These are phyloP conservation scores for Candida sp. DNA, from an alignment of 1,139 yeast species.

Conservation along the genomic window DNA sequence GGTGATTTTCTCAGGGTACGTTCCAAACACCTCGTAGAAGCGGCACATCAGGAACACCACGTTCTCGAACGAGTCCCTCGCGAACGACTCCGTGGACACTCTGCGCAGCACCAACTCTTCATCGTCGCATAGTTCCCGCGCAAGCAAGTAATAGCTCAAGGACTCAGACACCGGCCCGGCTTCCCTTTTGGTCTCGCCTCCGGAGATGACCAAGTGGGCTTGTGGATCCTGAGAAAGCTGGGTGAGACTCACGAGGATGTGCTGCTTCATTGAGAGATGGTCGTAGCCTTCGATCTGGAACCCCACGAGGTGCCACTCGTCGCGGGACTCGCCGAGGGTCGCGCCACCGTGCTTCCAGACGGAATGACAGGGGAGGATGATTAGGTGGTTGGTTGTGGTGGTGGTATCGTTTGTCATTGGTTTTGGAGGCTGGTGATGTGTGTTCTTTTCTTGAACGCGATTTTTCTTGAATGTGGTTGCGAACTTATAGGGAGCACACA, in stretches of 20 bases:
- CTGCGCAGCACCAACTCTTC: constrained; percentile 20
- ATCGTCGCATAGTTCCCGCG: constrained; percentile 18
- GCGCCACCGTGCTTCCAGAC: constrained; percentile 52
- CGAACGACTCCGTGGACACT: constrained; percentile 64
- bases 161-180: constrained; percentile 66
- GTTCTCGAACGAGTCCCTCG: constrained; percentile 85
- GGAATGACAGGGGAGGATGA: constrained; percentile 73
- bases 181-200: constrained; percentile 70
- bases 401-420: constrained; percentile 1
- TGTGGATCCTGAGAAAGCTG: constrained; percentile 31
- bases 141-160: constrained; percentile 53
- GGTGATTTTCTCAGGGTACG: constrained; percentile 56
- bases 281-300: constrained; percentile 75
- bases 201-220: constrained; percentile 58
- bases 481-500: no score
- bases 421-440: neutral
- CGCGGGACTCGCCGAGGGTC: constrained; percentile 36
- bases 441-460: neutral
- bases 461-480: neutral
- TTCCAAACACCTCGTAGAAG: constrained; percentile 50
- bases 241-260: constrained; percentile 46
- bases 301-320: constrained; percentile 67
- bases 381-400: constrained; percentile 21
- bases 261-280: constrained; percentile 69
- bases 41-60: constrained; percentile 65